phyloP scores from a whole-genome alignment of 2,329 filamentous ascomycete genomes.

The Alternaria hordeiaustralica region DNA sequence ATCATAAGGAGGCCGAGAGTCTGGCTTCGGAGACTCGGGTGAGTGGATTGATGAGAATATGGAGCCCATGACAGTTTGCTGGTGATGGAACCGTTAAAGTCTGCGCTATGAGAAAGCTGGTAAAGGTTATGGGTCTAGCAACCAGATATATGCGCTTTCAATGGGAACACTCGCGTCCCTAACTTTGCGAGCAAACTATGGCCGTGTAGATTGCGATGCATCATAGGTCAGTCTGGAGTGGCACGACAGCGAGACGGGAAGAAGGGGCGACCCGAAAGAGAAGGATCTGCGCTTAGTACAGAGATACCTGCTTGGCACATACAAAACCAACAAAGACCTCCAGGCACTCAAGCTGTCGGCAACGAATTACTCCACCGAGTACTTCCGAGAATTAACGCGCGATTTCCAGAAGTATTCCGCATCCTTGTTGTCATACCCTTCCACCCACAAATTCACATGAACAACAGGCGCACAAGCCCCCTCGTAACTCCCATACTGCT shows the following conservation, averaged over 20 bases:
- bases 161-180: not conserved
- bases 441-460: not conserved
- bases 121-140: not conserved
- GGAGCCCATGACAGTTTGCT: not conserved
- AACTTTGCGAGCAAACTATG: not conserved
- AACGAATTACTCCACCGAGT: fast-evolving
- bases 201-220: not conserved
- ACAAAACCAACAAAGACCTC: not conserved
- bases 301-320: not conserved
- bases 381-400: not conserved
- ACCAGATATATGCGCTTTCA: not conserved
- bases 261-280: not conserved
- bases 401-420: not conserved
- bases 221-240: not conserved
- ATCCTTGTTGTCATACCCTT: not conserved
- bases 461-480: not conserved
- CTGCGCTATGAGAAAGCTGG: not conserved
- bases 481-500: not conserved
- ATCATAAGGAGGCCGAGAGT: not conserved
- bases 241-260: not conserved
- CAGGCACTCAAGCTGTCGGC: not conserved
- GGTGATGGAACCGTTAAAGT: not conserved
- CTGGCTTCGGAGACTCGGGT: not conserved
- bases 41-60: not conserved
- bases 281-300: not conserved